phyloP scores from a whole-genome alignment of 2,329 filamentous ascomycete species.

The Hypocrella siamensis region DNA sequence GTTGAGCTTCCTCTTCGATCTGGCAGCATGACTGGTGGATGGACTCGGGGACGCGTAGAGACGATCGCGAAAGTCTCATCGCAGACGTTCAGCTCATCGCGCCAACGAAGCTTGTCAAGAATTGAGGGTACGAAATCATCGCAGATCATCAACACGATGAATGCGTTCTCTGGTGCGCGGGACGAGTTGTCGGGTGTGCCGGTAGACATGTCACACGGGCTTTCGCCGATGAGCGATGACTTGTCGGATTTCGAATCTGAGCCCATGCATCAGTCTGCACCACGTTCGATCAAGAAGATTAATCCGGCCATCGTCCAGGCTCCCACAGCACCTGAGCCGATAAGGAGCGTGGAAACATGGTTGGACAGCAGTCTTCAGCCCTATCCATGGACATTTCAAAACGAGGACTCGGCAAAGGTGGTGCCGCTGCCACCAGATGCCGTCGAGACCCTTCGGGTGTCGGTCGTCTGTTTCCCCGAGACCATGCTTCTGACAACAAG shows the following conservation, averaged over 20 bases:
- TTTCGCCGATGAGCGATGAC: slow-evolving; percentile 3
- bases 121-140: neutral
- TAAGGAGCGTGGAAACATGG: slow-evolving; percentile 20
- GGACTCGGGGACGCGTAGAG: neutral
- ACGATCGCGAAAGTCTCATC: neutral
- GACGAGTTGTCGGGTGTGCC: too few relatives aligned
- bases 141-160: neutral
- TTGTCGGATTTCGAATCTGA: slow-evolving; percentile 3
- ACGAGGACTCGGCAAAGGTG: slow-evolving; percentile 20
- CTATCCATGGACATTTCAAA: slow-evolving; percentile 12
- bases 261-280: slow-evolving; percentile 3
- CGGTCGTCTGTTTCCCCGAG: slow-evolving; percentile 40
- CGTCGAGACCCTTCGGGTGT: slow-evolving; percentile 36
- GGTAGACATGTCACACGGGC: too few relatives aligned
- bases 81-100: neutral
- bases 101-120: neutral
- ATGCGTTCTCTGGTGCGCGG: neutral
- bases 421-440: slow-evolving; percentile 37
- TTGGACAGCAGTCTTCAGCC: slow-evolving; percentile 16
- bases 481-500: slow-evolving; percentile 41
- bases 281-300: slow-evolving; percentile 5
- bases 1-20: slow-evolving; percentile 7
- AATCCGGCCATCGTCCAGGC: slow-evolving; percentile 14
- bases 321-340: slow-evolving; percentile 18
- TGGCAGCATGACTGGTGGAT: neutral